A percentile compares a stretch with the other conserved stretches of the same genome.
phyloP scores from a whole-genome alignment of 164 flowering plant genomes.

The Pachysandra terminalis region DNA sequence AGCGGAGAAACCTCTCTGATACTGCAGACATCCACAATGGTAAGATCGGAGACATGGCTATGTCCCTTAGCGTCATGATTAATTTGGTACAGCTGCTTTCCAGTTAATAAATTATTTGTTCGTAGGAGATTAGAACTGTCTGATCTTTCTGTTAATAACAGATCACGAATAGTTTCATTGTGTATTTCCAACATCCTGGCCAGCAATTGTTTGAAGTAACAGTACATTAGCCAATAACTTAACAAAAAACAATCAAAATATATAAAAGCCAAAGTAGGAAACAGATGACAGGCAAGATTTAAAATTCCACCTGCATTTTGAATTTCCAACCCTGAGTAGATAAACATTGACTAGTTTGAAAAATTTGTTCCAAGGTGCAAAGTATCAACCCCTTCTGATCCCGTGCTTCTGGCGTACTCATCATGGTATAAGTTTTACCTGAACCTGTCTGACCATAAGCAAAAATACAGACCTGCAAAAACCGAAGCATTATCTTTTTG shows the following conservation, averaged over 20 bases:
- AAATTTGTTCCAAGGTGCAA: constrained; percentile 87
- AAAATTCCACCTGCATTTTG: constrained; percentile 76
- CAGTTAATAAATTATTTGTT: too few relatives aligned
- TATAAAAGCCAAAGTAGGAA: background rate
- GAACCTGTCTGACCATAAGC: constrained; percentile 99
- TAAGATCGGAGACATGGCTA: constrained; percentile 86
- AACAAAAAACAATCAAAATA: background rate
- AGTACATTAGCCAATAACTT: background rate
- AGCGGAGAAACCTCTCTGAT: constrained; percentile 78
- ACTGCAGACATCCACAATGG: constrained; percentile 81
- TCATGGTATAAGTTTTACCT: constrained; percentile 97
- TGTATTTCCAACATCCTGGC: constrained; percentile 95
- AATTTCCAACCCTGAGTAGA: constrained; percentile 87
- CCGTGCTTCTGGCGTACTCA: constrained; percentile 78
- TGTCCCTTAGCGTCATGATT: constrained; percentile 91
- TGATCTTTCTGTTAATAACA: constrained; percentile 52
- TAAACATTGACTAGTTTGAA: constrained; percentile 72
- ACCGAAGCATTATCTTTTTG: background rate
- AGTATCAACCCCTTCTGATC: constrained; percentile 88
- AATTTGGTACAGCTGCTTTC: constrained; percentile 72
- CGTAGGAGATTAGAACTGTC: constrained; percentile 27
- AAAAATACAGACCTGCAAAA: constrained; percentile 85
- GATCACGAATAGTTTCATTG: constrained; percentile 90
- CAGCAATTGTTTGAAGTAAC: constrained; percentile 25
- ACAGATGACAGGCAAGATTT: background rate